Conservation (phyloP, 1,139 yeast species). For the Magnusiomyces fungicola region DNA sequence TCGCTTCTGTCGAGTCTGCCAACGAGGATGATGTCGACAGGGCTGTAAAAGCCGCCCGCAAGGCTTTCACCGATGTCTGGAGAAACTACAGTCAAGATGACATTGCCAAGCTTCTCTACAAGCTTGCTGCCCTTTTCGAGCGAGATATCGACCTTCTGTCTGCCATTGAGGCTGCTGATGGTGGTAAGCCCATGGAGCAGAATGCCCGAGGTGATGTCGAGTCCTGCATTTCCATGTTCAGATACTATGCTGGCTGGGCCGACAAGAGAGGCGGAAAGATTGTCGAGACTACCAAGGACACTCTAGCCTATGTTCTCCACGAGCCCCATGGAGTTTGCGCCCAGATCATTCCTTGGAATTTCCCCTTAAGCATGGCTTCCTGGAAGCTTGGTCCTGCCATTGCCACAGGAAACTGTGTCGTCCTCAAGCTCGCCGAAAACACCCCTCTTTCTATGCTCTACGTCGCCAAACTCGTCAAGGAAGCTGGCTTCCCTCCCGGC, state of each 20-base stretch:
- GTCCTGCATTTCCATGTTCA: constrained; percentile 42
- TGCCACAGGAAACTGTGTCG: constrained; percentile 71
- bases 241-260: constrained; percentile 77
- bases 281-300: constrained; percentile 55
- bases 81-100: constrained; percentile 39
- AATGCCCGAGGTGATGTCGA: constrained; percentile 48
- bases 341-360: constrained; percentile 88
- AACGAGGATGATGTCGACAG: constrained; percentile 47
- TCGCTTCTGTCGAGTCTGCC: constrained; percentile 49
- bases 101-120: constrained; percentile 40
- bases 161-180: constrained; percentile 52
- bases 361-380: constrained; percentile 71
- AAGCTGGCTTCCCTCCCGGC: constrained; percentile 76
- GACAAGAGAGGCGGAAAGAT: constrained; percentile 69
- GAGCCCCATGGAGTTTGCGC: constrained; percentile 88
- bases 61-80: constrained; percentile 47
- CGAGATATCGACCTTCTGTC: constrained; percentile 43
- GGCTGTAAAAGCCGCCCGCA: constrained; percentile 54
- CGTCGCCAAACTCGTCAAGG: constrained; percentile 52
- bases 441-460: constrained; percentile 72
- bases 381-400: constrained; percentile 74
- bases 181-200: constrained; percentile 48
- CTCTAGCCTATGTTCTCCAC: constrained; percentile 51
- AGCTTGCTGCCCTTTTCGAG: constrained; percentile 49
- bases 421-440: constrained; percentile 69